Evolutionary conservation across 257 asterid species (phyloP).

Genomic region (Capsicum pubescens): DNA sequence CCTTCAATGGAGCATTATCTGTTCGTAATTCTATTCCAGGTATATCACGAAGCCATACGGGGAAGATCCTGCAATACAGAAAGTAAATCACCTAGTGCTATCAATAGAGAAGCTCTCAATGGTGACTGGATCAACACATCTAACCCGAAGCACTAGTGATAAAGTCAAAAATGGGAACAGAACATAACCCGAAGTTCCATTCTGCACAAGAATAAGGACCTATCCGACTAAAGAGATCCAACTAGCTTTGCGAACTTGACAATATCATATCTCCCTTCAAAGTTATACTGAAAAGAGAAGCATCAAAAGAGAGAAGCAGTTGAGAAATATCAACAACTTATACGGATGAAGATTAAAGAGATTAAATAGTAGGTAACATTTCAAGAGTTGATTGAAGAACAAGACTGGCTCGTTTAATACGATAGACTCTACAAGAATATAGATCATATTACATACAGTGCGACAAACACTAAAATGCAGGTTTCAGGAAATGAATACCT

Average conservation of each 20-base stretch:
- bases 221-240: constrained; percentile 80
- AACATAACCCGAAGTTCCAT: constrained; percentile 90
- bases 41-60: constrained; percentile 95
- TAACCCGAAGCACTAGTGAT: neutral
- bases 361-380: neutral
- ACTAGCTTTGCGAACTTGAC: constrained; percentile 89
- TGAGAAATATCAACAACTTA: constrained; percentile 12
- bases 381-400: neutral
- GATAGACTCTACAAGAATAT: neutral
- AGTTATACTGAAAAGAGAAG: constrained; percentile 65
- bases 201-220: constrained; percentile 98
- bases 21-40: constrained; percentile 96
- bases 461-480: constrained; percentile 8
- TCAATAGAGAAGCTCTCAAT: constrained; percentile 14
- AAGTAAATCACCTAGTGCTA: neutral
- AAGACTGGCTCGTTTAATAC: neutral
- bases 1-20: constrained; percentile 88
- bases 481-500: constrained; percentile 46
- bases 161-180: constrained; percentile 33
- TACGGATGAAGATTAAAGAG: neutral
- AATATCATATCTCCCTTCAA: constrained; percentile 85
- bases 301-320: constrained; percentile 33
- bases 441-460: neutral
- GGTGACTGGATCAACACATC: neutral
- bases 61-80: constrained; percentile 78